These are phyloP conservation scores for Coprinellus micaceus DNA, from an alignment of 768 basidiomycete genomes.

Conservation along the genomic window DNA sequence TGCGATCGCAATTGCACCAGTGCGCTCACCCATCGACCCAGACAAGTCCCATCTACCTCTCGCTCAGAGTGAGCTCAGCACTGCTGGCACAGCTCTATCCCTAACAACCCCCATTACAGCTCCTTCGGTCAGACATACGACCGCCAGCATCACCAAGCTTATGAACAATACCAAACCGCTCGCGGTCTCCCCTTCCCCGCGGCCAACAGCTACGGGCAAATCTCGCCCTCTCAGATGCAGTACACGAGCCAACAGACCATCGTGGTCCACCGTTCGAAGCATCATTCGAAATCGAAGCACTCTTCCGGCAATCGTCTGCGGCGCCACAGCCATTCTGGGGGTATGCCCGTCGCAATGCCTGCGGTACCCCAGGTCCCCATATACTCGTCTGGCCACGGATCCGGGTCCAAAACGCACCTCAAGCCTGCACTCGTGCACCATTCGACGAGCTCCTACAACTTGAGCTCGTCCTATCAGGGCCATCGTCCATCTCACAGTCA, in stretches of 20 bases:
- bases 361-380: slow-evolving; percentile 4
- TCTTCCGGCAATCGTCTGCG: slow-evolving; percentile 4
- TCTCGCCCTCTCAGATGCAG: background rate
- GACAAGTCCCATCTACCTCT: background rate
- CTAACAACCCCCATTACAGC: background rate
- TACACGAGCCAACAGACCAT: background rate
- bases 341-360: background rate
- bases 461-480: background rate
- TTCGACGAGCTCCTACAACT: slow-evolving; percentile 2
- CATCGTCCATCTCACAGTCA: slow-evolving; percentile 10
- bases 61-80: background rate
- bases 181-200: background rate
- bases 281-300: slow-evolving; percentile 6
- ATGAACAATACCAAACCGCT: background rate
- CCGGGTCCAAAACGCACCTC: slow-evolving; percentile 3
- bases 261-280: slow-evolving; percentile 9
- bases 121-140: background rate
- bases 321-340: slow-evolving; percentile 8
- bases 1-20: too few relatives aligned
- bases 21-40: background rate
- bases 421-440: slow-evolving; percentile 9
- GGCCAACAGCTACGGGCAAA: background rate
- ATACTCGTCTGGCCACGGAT: background rate
- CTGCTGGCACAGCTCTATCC: background rate
- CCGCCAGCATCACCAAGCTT: background rate